Evolutionary conservation across 1,284 basidiomycete species (phyloP).

Genomic region (Pulchroboletus neoregius): DNA sequence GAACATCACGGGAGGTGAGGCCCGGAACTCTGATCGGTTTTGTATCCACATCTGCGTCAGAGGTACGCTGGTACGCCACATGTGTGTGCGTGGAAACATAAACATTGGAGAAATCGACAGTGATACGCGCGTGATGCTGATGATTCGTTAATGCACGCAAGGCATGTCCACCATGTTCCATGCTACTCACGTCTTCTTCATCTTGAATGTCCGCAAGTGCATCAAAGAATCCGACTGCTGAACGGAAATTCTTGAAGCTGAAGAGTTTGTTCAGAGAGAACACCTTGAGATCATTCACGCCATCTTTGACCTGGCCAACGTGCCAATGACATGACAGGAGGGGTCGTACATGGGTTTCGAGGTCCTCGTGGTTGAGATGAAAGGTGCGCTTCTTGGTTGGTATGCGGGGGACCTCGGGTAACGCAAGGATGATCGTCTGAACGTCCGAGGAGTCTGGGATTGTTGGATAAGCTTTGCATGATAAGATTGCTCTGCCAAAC

Average conservation of each 20-base stretch:
- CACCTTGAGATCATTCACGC: conserved; percentile 9
- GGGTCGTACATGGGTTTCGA: conserved; percentile 31
- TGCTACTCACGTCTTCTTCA: conserved; percentile 32
- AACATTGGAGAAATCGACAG: conserved; percentile 28
- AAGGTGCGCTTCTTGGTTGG: conserved; percentile 27
- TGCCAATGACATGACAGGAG: conserved; percentile 37
- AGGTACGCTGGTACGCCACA: conserved; percentile 28
- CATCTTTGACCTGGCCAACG: conserved; percentile 17
- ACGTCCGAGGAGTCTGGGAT: conserved; percentile 19
- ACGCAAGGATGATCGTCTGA: conserved; percentile 12
- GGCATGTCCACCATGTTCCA: background rate
- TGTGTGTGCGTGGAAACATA: conserved; percentile 36
- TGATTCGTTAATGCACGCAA: conserved; percentile 5
- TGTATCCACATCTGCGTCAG: conserved; percentile 10
- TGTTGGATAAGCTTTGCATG: background rate
- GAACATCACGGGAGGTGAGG: conserved; percentile 52
- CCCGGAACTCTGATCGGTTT: conserved; percentile 32
- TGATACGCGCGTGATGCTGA: conserved; percentile 31
- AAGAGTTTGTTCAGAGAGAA: conserved; percentile 28
- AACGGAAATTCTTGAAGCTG: conserved; percentile 23
- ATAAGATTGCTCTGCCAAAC: background rate
- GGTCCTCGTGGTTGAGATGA: conserved; percentile 32
- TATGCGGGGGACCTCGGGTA: conserved; percentile 30
- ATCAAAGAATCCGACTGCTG: conserved; percentile 30
- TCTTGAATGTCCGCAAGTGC: conserved; percentile 27